Base-by-base conservation (phyloP, 352 stramenopile species). In the Globisporangium nagaii region DNA sequence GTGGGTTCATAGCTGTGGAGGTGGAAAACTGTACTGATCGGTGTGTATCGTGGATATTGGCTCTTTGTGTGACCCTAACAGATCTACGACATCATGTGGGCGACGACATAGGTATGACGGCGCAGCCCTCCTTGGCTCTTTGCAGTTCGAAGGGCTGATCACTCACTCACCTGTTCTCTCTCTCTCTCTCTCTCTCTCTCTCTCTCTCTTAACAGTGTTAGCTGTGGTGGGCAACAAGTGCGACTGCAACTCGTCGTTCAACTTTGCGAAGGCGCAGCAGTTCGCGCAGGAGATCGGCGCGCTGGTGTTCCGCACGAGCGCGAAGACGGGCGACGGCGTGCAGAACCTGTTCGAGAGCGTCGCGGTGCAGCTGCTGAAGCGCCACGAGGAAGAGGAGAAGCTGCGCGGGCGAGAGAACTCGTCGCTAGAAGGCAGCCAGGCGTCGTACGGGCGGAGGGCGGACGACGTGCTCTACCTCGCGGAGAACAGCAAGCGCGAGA, bases 171-270 rank as follows among this genome's bases (percentile, higher is more conserved):
- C 10, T 31, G 10, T 44, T 6, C 17, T 46, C 22, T 46, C 5
- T 31, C 30, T 4, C 22, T 12, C 12, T 35, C 3, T 37, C 2
- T 44, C 0, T 9, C 3, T 57, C 31, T 31, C 48, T 12, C 12
- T 41, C n/a, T n/a, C n/a, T n/a, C n/a, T n/a, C n/a, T 30, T 22
- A 53, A 35, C 35, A 75, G 82, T 93, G 48, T 45, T 93, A 43
- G 84, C 84, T 11, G 75, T 93, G 17, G 84, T 92, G 36, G 84
- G 84, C 51, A 93, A 93, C 65, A 93, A 93, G 57, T 86, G 75
- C 56, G 84, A 93, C 50, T 74, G 79, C 31, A 40, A 70, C 32
- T 83, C 77, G 11, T 53, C 54, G 11, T 90, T 93, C 31, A 69
- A 90, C 52, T 92, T 90, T 50, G 46, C 59, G 7, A 71, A 81